A percentile compares a stretch with the other conserved stretches of the same genome.
These are phyloP conservation scores for Pseudogymnoascus sp. DNA, from an alignment of 2,329 filamentous ascomycete species.

Conservation along the genomic window DNA sequence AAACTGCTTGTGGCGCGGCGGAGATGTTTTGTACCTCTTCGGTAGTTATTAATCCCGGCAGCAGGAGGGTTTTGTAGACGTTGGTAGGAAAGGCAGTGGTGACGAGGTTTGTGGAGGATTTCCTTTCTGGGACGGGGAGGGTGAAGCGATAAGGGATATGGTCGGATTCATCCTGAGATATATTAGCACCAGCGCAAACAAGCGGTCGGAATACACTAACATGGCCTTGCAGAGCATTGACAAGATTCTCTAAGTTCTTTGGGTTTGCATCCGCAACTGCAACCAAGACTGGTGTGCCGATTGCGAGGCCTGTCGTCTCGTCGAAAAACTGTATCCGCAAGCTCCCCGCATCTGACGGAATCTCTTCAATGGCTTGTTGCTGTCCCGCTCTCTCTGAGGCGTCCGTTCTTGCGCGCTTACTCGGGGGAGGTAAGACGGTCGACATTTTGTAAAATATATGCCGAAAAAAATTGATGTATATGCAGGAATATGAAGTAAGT, in stretches of 20 bases:
- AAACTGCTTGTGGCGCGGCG: slow-evolving; percentile 78
- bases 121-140: slow-evolving; percentile 36
- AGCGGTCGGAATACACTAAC: slow-evolving; percentile 32
- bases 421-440: slow-evolving; percentile 73
- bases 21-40: slow-evolving; percentile 38
- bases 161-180: slow-evolving; percentile 45
- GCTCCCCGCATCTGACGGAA: slow-evolving; percentile 62
- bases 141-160: slow-evolving; percentile 59
- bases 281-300: slow-evolving; percentile 56
- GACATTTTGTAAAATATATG: slow-evolving; percentile 48
- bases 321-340: slow-evolving; percentile 85
- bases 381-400: slow-evolving; percentile 59
- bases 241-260: slow-evolving; percentile 77
- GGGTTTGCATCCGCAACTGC: slow-evolving; percentile 77
- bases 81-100: slow-evolving; percentile 29
- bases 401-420: slow-evolving; percentile 77
- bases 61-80: slow-evolving; percentile 40
- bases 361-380: slow-evolving; percentile 65
- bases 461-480: background rate
- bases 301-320: slow-evolving; percentile 65
- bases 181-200: background rate
- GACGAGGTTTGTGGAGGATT: slow-evolving; percentile 28
- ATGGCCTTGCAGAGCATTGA: slow-evolving; percentile 76
- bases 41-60: slow-evolving; percentile 26
- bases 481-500: background rate